Percentiles rank a stretch among this genome's conserved stretches.
Evolutionary conservation across 371 early-diverging fungal genomes (phyloP).

Genomic region (Mortierella sp.): DNA sequence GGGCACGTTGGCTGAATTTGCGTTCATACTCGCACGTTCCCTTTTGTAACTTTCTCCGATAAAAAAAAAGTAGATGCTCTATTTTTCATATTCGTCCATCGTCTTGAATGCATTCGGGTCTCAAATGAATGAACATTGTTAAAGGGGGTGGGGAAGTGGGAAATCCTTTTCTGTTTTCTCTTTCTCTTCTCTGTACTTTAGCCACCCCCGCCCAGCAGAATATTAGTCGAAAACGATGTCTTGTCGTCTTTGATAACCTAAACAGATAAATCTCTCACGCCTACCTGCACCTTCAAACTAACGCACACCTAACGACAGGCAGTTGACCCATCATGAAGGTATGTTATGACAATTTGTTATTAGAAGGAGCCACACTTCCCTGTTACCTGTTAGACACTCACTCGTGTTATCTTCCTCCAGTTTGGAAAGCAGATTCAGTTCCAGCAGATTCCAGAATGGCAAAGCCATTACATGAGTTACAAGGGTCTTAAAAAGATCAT

Average conservation of each 20-base stretch:
- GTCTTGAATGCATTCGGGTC: neutral
- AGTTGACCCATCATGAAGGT: neutral
- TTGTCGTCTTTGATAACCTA: no score
- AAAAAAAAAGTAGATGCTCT: neutral
- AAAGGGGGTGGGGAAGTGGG: neutral
- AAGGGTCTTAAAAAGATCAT: conserved; percentile 97
- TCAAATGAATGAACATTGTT: conserved; percentile 1
- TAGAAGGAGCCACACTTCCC: neutral
- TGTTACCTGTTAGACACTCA: neutral
- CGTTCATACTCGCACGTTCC: conserved; percentile 3
- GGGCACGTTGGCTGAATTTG: conserved; percentile 3
- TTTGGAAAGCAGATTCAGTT: conserved; percentile 97
- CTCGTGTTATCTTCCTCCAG: conserved; percentile 57
- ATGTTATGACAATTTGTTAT: neutral
- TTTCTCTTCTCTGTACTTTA: neutral
- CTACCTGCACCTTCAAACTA: neutral
- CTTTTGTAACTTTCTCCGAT: neutral
- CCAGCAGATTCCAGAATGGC: conserved; percentile 93
- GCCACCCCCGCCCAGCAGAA: neutral
- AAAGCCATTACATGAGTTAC: conserved; percentile 92
- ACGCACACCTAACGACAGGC: neutral
- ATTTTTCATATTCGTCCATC: neutral
- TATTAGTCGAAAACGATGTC: neutral
- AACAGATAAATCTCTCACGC: neutral
- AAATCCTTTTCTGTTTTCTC: neutral